These are phyloP conservation scores for Huntiella bhutanensis DNA, from an alignment of 2,329 filamentous ascomycete species.

Conservation along the genomic window DNA sequence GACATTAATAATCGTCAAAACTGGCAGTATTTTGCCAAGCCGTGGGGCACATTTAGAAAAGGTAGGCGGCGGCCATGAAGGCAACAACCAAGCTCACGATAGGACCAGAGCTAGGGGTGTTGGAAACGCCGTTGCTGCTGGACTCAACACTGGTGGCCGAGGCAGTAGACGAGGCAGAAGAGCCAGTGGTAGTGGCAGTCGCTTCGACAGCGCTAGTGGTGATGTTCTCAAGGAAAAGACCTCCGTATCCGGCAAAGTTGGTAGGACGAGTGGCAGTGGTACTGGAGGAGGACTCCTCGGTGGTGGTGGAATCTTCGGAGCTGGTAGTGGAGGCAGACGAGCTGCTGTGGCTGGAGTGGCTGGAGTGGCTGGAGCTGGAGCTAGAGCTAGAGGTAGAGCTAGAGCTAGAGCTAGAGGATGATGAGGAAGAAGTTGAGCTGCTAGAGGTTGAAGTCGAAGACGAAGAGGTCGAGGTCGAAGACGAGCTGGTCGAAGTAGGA, in stretches of 20 bases:
- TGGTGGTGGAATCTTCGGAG: background rate
- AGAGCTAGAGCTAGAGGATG: slow-evolving; percentile 6
- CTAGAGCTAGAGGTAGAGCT: slow-evolving; percentile 11
- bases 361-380: slow-evolving; percentile 10
- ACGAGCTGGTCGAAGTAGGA: slow-evolving; percentile 13
- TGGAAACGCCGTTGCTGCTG: slow-evolving; percentile 27
- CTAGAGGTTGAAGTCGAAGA: slow-evolving; percentile 16
- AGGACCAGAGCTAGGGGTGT: slow-evolving; percentile 17
- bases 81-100: slow-evolving; percentile 36
- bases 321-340: slow-evolving; percentile 1
- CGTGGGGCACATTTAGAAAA: slow-evolving; percentile 20
- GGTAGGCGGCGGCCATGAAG: slow-evolving; percentile 31
- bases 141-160: slow-evolving; percentile 20
- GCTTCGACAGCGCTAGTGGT: slow-evolving; percentile 15
- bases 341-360: slow-evolving; percentile 13
- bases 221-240: slow-evolving; percentile 36
- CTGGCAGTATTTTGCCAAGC: background rate
- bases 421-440: slow-evolving; percentile 10
- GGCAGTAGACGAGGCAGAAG: slow-evolving; percentile 1
- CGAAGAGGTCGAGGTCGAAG: slow-evolving; percentile 12
- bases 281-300: background rate
- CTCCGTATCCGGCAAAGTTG: slow-evolving; percentile 18
- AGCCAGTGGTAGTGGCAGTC: slow-evolving; percentile 4
- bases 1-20: no score
- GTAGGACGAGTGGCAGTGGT: slow-evolving; percentile 13